Base-by-base conservation (phyloP, 371 early-diverging fungal genomes). In the Gilbertella persicaria region DNA sequence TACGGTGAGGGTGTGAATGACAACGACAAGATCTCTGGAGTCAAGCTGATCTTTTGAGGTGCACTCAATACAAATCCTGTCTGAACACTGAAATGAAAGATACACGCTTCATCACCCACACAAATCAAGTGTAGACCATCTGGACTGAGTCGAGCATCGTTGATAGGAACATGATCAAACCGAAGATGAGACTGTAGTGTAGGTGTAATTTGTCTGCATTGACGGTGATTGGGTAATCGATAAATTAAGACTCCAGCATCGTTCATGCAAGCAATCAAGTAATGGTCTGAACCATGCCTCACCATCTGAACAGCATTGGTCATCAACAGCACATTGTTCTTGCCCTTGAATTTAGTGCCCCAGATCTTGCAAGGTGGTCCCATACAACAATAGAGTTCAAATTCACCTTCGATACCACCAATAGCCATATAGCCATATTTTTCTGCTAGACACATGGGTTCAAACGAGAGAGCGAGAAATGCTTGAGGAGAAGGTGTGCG, bases 381-480 rank as follows among this genome's bases (percentile, higher is more conserved):
- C 55, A 75, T 68, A 40, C 76, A 79, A 39, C 84, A 84, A 38
- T 76, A 78, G 14, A 80, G 64, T 28, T 71, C 69, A 19, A 82
- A 64, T 30, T 65, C 70, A 5, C 80, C 79, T 35, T 75, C 73
- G 4, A 67, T 25, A 2, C 78, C 71, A 36, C 84, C 84, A 26
- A 79, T 68, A 6, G 72, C 82, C 61, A 84, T 71, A 47, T 78
- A 84, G 7, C 84, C 84, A 36, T 76, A 80, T 26, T 70, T 71
- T 36, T 76, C 72, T 5, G 75, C 76, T 21, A 84, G 28, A 43
- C 84, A 82, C 28, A 82, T 43, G 1, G 75, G 71, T 14, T 75
- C 73, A 59, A 71, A 73, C 5, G 55, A 59, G 3, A 73, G 38
- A 7, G 65, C 25, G 10, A 73, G 26, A 35, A 73, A 63, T 12